Base-by-base conservation (phyloP, 2,329 filamentous ascomycete species). In the Eurotiales sp. region DNA sequence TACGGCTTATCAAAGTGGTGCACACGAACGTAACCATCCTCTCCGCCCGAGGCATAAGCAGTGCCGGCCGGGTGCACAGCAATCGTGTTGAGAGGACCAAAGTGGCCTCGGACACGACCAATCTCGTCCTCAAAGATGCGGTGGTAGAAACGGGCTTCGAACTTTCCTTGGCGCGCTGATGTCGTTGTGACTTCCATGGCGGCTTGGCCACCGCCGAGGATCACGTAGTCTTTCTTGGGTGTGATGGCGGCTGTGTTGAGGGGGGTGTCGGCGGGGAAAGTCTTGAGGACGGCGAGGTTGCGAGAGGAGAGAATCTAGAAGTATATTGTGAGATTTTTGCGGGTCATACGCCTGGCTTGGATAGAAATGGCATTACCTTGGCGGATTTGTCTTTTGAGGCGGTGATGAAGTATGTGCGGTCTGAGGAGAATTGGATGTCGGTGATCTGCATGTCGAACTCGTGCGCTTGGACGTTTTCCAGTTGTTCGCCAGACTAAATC, bases 121-220 rank as follows among this genome's bases (percentile, higher is more conserved):
- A 97, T 92, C 79, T 99, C 93, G 74, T 99, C 92, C 75, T 96
- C 90, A 71, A 99, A 97, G 71, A 99, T 87, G 82, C 95, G 97
- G 85, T 99, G 93, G 81, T 96, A 99, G 82, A 99, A 99, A 60
- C 93, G 86, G 40, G 93, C 93, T 76, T 99, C 93, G 79, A 99
- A 99, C 77, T 97, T 97, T 76, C 93, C 93, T 80, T 99, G 93
- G 60, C 93, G 84, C 45, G 90, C 86, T 29, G 87, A 87, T 46
- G 93, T 97, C 50, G 89, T 95, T 53, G 93, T 99, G 74, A 99
- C 93, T 69, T 97, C 92, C 90, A 96, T 96, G 68, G 93, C 93
- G 59, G 91, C 93, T 77, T 99, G 93, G 63, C 93, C 93, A 83
- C 93, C 93, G 64, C 93, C 93, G 40, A 99, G 86, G 67, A 99